Evolutionary conservation across 106 monocot species (phyloP), one percentile per base, ranked within the genome.

Genomic region (Apostasia shenzhenica): DNA sequence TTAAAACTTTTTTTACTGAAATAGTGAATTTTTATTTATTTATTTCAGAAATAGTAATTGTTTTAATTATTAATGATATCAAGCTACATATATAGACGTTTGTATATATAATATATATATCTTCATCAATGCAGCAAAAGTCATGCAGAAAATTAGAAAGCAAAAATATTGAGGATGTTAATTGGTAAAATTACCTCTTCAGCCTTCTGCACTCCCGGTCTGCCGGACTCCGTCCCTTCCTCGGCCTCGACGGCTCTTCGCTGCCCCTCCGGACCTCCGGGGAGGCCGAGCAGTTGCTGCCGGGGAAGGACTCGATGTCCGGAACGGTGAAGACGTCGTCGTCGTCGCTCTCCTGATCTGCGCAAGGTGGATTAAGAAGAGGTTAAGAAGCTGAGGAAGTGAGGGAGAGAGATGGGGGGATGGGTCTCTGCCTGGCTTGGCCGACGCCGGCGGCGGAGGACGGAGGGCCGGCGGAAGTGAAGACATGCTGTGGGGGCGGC

Each of bases 281-380:
- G 6, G 59, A 7, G 39, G 40, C 62, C 62, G 44, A 44, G 13
- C 43, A 12, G 12, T 40, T 45, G 6, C 3, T n/a, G 7, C 12
- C 43, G 2, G 43, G 45, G 9, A 6, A 8, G 2, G 43, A 62
- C 44, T 62, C 62, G 1, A 62, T 44, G 62, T 62, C 62, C 12
- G 62, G 62, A 45, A 62, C 62, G 10, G 62, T 62, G 62, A 62
- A 62, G 39, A 62, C 43, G 9, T 62, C 43, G 9, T 62, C 62
- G 9, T 62, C 62, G 2, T 62, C 62, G 62, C 62, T 62, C 2
- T 62, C 62, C 10, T 26, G 26, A 26, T 45, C 62, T 62, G 44
- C 11, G 37, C 5, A 37, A 1, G 14, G 41, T 9, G 42, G 41
- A n/a, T 1, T 9, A 50, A 50, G 50, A 8, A 56, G 8, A 5